Percentiles rank a stretch among this genome's conserved stretches.
These are phyloP conservation scores for Blastobotrys terrestris DNA, from an alignment of 805 yeast species.

Conservation along the genomic window DNA sequence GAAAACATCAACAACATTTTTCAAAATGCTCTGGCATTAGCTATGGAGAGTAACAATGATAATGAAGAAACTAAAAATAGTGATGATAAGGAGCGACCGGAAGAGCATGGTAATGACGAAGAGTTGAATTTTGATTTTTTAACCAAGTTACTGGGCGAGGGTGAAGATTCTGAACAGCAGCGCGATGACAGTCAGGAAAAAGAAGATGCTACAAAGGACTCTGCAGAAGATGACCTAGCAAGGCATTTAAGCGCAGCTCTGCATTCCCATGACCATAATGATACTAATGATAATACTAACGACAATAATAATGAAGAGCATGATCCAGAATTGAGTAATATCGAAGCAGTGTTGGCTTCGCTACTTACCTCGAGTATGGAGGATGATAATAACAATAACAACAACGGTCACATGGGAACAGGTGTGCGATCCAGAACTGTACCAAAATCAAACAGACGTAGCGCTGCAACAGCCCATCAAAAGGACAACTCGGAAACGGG, in stretches of 20 bases:
- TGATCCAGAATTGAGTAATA: conserved; percentile 3
- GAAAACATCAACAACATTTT: conserved; percentile 15
- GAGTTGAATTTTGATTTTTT: neutral
- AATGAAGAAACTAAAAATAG: neutral
- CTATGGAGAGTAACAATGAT: conserved; percentile 11
- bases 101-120: neutral
- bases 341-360: conserved; percentile 12
- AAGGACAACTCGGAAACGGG: neutral
- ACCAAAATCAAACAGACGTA: neutral
- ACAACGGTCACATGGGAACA: no score
- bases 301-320: conserved; percentile 2
- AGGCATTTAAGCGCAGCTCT: neutral
- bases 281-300: neutral
- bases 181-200: neutral
- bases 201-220: neutral
- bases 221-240: neutral
- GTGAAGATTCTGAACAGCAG: no score
- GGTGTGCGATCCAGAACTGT: no score
- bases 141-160: neutral
- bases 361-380: conserved; percentile 5
- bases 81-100: neutral
- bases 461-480: neutral
- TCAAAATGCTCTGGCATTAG: conserved; percentile 18
- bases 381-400: neutral
- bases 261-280: neutral